Evolutionary conservation across 176 grass and related monocot genomes (phyloP).

Genomic region (Oropetium thomaeum): DNA sequence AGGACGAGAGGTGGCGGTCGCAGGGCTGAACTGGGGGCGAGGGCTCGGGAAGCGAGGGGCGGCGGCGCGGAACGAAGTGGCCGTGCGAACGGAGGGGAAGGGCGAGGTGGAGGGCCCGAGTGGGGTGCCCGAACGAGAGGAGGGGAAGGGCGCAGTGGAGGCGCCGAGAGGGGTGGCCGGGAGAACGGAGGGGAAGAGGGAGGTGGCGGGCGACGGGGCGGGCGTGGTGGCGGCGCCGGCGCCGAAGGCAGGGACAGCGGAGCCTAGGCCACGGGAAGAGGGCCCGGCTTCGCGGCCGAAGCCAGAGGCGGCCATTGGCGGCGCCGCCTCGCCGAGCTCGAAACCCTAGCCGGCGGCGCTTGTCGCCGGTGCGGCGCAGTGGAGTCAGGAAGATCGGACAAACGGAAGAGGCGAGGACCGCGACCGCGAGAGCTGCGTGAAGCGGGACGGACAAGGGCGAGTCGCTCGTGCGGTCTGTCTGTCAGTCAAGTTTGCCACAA

Average conservation of each 20-base stretch:
- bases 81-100: background rate
- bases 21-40: slow-evolving; percentile 16
- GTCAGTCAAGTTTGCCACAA: too few species aligned
- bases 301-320: slow-evolving; percentile 36
- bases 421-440: background rate
- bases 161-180: background rate
- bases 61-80: background rate
- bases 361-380: slow-evolving; percentile 17
- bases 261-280: slow-evolving; percentile 27
- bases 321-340: background rate
- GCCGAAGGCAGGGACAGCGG: slow-evolving; percentile 33
- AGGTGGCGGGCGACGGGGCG: slow-evolving; percentile 15
- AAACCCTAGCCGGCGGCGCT: slow-evolving; percentile 43
- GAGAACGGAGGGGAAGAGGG: background rate
- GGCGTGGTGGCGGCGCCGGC: slow-evolving; percentile 27
- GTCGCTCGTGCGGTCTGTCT: background rate
- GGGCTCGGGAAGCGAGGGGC: slow-evolving; percentile 27
- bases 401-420: too few species aligned
- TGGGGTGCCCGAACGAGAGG: background rate
- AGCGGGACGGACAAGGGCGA: background rate
- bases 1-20: background rate
- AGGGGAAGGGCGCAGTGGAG: background rate
- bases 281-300: slow-evolving; percentile 48
- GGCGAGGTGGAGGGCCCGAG: background rate
- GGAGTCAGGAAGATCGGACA: slow-evolving; percentile 28